These are phyloP conservation scores for Oehlia diaphana DNA, from an alignment of 192 early-diverging fungal genomes.

Conservation along the genomic window DNA sequence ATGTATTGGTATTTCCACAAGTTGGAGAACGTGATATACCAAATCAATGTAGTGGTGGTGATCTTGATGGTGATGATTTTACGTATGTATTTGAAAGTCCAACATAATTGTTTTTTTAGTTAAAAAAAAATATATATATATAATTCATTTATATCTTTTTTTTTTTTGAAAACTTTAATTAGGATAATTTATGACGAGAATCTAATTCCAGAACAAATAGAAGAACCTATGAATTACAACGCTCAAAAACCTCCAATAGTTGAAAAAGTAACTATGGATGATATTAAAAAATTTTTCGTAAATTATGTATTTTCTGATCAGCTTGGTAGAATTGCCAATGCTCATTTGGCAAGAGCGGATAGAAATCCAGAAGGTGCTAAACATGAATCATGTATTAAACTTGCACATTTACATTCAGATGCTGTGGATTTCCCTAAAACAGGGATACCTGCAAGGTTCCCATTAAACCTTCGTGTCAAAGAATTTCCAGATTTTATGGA, in stretches of 20 bases:
- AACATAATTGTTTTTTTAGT: not conserved
- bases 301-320: too few relatives aligned
- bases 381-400: too few relatives aligned
- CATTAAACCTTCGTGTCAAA: slow-evolving; percentile 38
- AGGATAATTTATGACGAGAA: slow-evolving; percentile 58
- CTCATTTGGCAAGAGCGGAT: too few relatives aligned
- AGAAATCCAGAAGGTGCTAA: too few relatives aligned
- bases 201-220: slow-evolving; percentile 41
- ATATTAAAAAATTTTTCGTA: too few relatives aligned
- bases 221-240: slow-evolving; percentile 56
- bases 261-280: slow-evolving; percentile 39
- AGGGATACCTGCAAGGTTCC: slow-evolving; percentile 50
- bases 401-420: slow-evolving; percentile 52
- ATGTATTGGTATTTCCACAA: slow-evolving; percentile 78
- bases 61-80: slow-evolving; percentile 79
- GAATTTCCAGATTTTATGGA: slow-evolving; percentile 76
- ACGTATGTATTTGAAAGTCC: slow-evolving; percentile 41
- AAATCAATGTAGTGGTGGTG: slow-evolving; percentile 77
- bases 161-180: not conserved
- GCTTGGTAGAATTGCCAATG: too few relatives aligned
- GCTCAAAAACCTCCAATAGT: slow-evolving; percentile 33
- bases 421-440: slow-evolving; percentile 81
- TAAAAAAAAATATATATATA: too few relatives aligned
- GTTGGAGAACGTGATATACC: slow-evolving; percentile 67
- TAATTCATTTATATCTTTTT: not conserved